Conservation (phyloP, 345 rosid species). For the Ricinus communis region DNA sequence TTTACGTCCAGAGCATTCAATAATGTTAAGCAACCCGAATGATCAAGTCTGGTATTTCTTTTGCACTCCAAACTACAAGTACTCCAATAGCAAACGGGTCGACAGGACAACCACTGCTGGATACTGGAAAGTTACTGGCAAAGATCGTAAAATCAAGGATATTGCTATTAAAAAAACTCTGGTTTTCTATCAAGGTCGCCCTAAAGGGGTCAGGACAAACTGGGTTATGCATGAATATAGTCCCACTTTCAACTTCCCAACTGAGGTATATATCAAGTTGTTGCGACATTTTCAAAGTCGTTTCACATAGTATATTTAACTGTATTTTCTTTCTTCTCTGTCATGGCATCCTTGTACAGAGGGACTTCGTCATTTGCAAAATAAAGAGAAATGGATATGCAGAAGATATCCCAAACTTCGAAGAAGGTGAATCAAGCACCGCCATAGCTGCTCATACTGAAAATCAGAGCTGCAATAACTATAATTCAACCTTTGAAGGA, state of each 20-base stretch:
- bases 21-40: neutral
- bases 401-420: neutral
- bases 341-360: neutral
- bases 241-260: neutral
- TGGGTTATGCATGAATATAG: slow-evolving; percentile 24
- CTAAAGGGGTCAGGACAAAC: neutral
- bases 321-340: neutral
- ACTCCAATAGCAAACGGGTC: neutral
- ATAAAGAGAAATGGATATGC: slow-evolving; percentile 1
- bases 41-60: slow-evolving; percentile 13
- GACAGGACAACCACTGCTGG: slow-evolving; percentile 14
- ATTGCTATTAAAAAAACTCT: slow-evolving; percentile 14
- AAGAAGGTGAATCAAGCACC: slow-evolving; percentile 8
- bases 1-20: neutral
- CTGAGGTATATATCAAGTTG: neutral
- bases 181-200: slow-evolving; percentile 10
- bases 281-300: too few relatives aligned
- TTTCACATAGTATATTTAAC: neutral
- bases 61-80: slow-evolving; percentile 7
- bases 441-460: neutral
- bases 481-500: neutral
- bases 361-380: slow-evolving; percentile 14
- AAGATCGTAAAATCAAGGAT: neutral
- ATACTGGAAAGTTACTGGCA: slow-evolving; percentile 23
- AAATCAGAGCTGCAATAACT: neutral